Conservation (phyloP, 2,329 filamentous ascomycete genomes). For the Claviceps fusiformis region DNA sequence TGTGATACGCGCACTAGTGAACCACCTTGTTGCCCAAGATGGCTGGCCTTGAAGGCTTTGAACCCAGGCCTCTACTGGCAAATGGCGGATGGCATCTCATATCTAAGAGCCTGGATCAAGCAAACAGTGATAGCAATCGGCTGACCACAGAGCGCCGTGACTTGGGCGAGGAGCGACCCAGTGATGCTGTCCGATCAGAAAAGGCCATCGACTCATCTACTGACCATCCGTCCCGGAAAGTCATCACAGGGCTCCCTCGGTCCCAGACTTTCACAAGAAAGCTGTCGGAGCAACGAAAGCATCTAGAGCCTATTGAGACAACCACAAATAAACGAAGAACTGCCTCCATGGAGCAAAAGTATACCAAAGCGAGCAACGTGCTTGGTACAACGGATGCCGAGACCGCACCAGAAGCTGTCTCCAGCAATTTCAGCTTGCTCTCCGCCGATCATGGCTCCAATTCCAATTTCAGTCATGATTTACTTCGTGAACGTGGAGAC, state of each 20-base stretch:
- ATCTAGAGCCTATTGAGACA: constrained; percentile 51
- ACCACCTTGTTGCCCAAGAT: constrained; percentile 12
- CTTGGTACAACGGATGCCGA: constrained; percentile 15
- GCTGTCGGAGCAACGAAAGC: constrained; percentile 65
- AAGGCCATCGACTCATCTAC: neutral
- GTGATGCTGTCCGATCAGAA: neutral
- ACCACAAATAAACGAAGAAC: constrained; percentile 57
- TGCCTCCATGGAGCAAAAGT: constrained; percentile 47
- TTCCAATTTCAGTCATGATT: neutral
- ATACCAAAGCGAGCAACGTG: neutral
- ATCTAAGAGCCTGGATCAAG: constrained; percentile 16
- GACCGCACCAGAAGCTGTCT: constrained; percentile 36
- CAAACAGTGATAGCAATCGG: constrained; percentile 7
- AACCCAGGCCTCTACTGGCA: constrained; percentile 16
- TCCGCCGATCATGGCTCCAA: neutral
- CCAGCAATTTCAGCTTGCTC: constrained; percentile 20
- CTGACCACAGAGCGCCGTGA: constrained; percentile 5
- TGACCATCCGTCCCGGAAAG: constrained; percentile 31
- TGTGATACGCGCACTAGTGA: neutral
- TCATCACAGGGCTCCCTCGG: constrained; percentile 67
- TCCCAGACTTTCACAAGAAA: constrained; percentile 71
- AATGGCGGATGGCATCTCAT: constrained; percentile 15
- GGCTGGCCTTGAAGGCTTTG: constrained; percentile 17
- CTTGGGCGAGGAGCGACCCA: neutral
- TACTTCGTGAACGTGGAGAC: neutral